Conservation (phyloP, 257 asterid species). For the Coffea canephora region DNA sequence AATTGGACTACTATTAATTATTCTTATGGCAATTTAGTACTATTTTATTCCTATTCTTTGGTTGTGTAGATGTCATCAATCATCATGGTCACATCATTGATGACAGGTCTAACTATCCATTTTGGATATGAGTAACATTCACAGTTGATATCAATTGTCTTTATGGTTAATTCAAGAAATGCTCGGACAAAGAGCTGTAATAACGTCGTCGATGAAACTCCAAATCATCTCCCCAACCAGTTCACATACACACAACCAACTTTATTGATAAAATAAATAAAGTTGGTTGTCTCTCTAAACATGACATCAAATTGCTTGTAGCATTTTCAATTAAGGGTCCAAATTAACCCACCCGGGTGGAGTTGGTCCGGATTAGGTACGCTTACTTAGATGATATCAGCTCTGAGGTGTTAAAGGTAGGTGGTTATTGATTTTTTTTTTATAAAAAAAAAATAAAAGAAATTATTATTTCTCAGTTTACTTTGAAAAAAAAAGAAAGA, state of each 20-base stretch:
- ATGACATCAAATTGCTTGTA: neutral
- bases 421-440: too few relatives aligned
- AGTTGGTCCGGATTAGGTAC: constrained; percentile 51
- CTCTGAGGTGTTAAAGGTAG: constrained; percentile 14
- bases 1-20: too few relatives aligned
- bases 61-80: neutral
- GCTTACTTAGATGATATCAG: constrained; percentile 35
- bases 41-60: neutral
- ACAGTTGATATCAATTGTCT: constrained; percentile 15
- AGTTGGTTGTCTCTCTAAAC: constrained; percentile 10
- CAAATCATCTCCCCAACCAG: constrained; percentile 2
- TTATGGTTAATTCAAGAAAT: constrained; percentile 13
- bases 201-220: neutral
- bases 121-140: neutral
- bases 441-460: neutral
- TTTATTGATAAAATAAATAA: neutral
- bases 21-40: neutral
- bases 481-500: neutral
- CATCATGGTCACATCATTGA: constrained; percentile 4
- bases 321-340: neutral
- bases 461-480: neutral
- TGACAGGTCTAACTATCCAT: constrained; percentile 12
- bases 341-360: constrained; percentile 23
- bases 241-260: too few relatives aligned
- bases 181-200: constrained; percentile 16